phyloP scores from a whole-genome alignment of 164 flowering plant genomes.

The Magnolia officinalis region DNA sequence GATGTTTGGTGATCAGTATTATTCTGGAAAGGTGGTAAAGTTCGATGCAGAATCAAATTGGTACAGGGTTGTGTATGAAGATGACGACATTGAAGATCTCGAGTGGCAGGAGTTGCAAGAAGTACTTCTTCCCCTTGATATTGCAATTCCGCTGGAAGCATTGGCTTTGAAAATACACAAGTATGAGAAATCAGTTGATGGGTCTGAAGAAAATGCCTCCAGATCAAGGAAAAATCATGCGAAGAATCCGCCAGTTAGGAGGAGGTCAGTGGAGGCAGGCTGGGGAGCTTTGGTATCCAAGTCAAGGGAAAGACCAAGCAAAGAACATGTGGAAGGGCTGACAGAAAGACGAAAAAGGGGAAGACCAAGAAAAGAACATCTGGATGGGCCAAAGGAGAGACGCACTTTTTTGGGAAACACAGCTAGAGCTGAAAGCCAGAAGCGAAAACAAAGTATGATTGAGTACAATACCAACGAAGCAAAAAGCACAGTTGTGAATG shows the following conservation, averaged over 20 bases:
- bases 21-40: slow-evolving; percentile 47
- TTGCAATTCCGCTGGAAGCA: slow-evolving; percentile 55
- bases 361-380: background rate
- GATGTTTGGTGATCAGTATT: slow-evolving; percentile 49
- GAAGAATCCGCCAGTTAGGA: background rate
- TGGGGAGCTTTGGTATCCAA: background rate
- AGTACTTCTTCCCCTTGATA: slow-evolving; percentile 64
- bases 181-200: slow-evolving; percentile 28
- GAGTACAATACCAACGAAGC: background rate
- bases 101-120: slow-evolving; percentile 69
- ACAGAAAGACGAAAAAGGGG: background rate
- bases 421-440: background rate
- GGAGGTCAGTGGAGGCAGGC: background rate
- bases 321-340: background rate
- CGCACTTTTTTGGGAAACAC: background rate
- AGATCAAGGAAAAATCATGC: slow-evolving; percentile 4
- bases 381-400: background rate
- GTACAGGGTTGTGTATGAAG: slow-evolving; percentile 85
- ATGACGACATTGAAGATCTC: slow-evolving; percentile 87
- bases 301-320: background rate
- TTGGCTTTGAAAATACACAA: slow-evolving; percentile 46
- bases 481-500: too few relatives aligned
- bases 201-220: slow-evolving; percentile 13
- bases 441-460: background rate
- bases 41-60: slow-evolving; percentile 73